These are phyloP conservation scores for Saturnispora zaruensis DNA, from an alignment of 805 yeast genomes.

Conservation along the genomic window DNA sequence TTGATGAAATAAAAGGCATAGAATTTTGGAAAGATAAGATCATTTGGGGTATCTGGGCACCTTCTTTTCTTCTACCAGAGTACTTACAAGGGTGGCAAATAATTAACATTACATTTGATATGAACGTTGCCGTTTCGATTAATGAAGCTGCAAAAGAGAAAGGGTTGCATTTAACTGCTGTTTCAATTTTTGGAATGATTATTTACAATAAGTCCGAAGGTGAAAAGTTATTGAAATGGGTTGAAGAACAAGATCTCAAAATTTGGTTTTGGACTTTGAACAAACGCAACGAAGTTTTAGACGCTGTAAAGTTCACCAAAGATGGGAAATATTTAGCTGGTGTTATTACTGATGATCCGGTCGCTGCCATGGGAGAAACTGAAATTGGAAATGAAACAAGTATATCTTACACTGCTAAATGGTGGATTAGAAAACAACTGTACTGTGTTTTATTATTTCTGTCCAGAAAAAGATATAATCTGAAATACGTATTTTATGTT, in stretches of 20 bases:
- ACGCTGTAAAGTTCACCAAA: conserved; percentile 10
- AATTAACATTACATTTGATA: conserved; percentile 26
- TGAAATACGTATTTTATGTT: conserved; percentile 12
- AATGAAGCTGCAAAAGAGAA: conserved; percentile 10
- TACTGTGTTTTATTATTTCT: conserved; percentile 17
- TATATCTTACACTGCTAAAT: conserved; percentile 10
- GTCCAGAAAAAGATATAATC: conserved; percentile 17
- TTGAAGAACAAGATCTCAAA: conserved; percentile 16
- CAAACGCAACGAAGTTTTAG: conserved; percentile 17
- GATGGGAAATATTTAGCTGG: conserved; percentile 16
- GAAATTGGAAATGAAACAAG: background rate
- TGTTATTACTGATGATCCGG: conserved; percentile 20
- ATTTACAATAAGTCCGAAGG: conserved; percentile 18
- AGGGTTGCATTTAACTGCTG: conserved; percentile 16
- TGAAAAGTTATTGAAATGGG: conserved; percentile 14
- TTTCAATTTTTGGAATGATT: conserved; percentile 21
- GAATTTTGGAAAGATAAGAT: conserved; percentile 29
- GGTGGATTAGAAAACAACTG: conserved; percentile 13
- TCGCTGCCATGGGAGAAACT: conserved; percentile 4
- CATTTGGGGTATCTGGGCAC: conserved; percentile 32
- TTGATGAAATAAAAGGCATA: conserved; percentile 18
- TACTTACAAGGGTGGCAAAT: conserved; percentile 22
- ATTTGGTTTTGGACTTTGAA: conserved; percentile 34
- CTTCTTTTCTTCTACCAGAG: conserved; percentile 23
- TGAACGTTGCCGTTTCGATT: conserved; percentile 18